A percentile compares a stretch with the other conserved stretches of the same genome.
phyloP scores from a whole-genome alignment of 805 yeast genomes.

The Blastobotrys peoriensis region DNA sequence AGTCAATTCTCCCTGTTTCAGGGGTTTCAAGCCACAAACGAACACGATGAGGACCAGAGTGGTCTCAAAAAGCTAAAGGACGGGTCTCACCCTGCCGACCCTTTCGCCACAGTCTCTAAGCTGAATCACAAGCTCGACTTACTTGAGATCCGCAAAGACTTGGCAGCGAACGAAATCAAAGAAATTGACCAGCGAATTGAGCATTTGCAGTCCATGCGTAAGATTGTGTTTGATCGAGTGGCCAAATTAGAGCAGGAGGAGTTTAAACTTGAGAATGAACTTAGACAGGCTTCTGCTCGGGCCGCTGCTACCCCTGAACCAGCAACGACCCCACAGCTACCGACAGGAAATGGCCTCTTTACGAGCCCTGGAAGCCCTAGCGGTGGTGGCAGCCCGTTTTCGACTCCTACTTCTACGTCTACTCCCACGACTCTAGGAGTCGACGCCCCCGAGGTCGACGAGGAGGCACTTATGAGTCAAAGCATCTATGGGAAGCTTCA shows the following conservation, averaged over 20 bases:
- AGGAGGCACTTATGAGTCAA: not conserved
- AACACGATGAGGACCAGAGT: slow-evolving; percentile 17
- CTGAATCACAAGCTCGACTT: slow-evolving; percentile 44
- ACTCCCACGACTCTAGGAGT: not conserved
- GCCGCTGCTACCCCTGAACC: not conserved
- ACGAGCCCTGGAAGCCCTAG: not conserved
- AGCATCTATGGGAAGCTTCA: slow-evolving; percentile 7
- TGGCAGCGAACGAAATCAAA: slow-evolving; percentile 57
- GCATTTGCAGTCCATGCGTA: slow-evolving; percentile 45
- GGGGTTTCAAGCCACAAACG: slow-evolving; percentile 54
- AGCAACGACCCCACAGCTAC: not conserved
- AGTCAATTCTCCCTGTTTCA: slow-evolving; percentile 52
- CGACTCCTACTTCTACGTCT: not conserved
- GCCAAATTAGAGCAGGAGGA: slow-evolving; percentile 59
- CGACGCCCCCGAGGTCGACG: not conserved
- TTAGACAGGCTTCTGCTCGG: slow-evolving; percentile 8
- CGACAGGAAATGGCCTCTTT: not conserved
- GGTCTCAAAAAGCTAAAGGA: slow-evolving; percentile 18
- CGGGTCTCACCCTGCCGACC: slow-evolving; percentile 28
- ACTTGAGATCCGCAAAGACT: slow-evolving; percentile 55
- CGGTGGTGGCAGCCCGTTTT: not conserved
- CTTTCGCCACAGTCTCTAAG: slow-evolving; percentile 22
- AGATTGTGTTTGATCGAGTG: slow-evolving; percentile 50
- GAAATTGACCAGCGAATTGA: slow-evolving; percentile 57
- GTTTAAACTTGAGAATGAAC: slow-evolving; percentile 41